Evolutionary conservation across 768 basidiomycete genomes (phyloP).

Genomic region (Collybiopsis luxurians): DNA sequence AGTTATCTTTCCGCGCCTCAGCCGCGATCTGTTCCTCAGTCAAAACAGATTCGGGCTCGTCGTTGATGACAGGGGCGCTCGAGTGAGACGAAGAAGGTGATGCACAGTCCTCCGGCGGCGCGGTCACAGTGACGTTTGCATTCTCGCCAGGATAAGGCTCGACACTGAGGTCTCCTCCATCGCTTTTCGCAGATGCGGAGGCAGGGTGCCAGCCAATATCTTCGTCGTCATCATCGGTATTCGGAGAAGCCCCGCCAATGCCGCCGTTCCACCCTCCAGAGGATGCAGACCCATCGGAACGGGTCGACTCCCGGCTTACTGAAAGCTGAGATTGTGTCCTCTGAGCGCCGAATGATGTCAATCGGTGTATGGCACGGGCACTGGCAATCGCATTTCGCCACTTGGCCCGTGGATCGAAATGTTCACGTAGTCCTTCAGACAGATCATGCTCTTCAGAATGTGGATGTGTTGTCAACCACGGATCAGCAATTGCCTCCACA

Average conservation of each 20-base stretch:
- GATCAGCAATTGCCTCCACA: conserved; percentile 61
- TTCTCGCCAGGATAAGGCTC: conserved; percentile 30
- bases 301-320: conserved; percentile 2
- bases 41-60: not conserved
- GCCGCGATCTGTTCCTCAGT: not conserved
- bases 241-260: not conserved
- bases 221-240: conserved; percentile 3
- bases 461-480: conserved; percentile 75
- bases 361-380: conserved; percentile 39
- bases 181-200: not conserved
- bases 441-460: conserved; percentile 76
- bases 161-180: not conserved
- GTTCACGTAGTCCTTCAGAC: conserved; percentile 65
- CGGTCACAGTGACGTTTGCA: conserved; percentile 36
- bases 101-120: not conserved
- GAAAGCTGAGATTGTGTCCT: not conserved
- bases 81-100: not conserved
- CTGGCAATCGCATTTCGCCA: conserved; percentile 72
- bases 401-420: conserved; percentile 73
- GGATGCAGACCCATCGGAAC: not conserved
- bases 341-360: conserved; percentile 22
- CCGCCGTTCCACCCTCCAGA: not conserved
- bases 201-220: conserved; percentile 1
- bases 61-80: not conserved
- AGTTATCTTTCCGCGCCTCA: conserved; percentile 18